A percentile compares a stretch with the other conserved stretches of the same genome.
Conservation (phyloP, 306 rosid species). For the Trichosanthes cucumerina region DNA sequence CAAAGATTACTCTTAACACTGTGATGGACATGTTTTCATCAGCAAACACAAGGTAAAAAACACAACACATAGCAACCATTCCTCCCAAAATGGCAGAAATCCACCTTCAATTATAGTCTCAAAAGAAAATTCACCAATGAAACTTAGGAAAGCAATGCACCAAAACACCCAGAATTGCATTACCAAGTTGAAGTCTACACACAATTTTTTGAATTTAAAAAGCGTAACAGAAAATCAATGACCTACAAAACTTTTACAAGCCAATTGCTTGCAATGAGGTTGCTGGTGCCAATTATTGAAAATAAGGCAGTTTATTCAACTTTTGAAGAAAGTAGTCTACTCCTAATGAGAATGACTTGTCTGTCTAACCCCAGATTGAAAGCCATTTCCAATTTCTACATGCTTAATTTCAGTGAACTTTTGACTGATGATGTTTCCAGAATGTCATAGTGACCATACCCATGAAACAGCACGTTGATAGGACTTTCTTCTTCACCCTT, state of each 20-base stretch:
- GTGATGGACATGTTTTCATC: neutral
- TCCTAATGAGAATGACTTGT: conserved; percentile 16
- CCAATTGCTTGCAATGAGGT: conserved; percentile 23
- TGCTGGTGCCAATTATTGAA: conserved; percentile 17
- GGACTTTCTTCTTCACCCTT: conserved; percentile 43
- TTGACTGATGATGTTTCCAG: conserved; percentile 40
- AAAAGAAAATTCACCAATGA: neutral
- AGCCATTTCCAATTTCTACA: conserved; percentile 20
- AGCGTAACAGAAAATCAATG: neutral
- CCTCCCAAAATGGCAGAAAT: neutral
- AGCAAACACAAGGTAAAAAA: neutral
- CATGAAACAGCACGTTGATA: conserved; percentile 80
- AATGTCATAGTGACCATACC: conserved; percentile 88
- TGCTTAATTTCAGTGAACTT: conserved; percentile 22
- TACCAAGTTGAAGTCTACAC: neutral
- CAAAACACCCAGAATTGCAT: neutral
- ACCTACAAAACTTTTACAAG: conserved; percentile 12
- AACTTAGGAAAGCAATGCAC: neutral
- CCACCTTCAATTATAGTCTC: neutral
- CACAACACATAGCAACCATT: neutral
- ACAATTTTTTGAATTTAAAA: neutral
- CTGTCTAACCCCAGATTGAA: conserved; percentile 13
- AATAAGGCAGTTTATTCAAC: conserved; percentile 5
- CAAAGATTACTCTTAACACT: neutral
- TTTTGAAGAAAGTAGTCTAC: neutral